phyloP scores from a whole-genome alignment of 371 early-diverging fungal genomes.

The Cokeromyces recurvatus region DNA sequence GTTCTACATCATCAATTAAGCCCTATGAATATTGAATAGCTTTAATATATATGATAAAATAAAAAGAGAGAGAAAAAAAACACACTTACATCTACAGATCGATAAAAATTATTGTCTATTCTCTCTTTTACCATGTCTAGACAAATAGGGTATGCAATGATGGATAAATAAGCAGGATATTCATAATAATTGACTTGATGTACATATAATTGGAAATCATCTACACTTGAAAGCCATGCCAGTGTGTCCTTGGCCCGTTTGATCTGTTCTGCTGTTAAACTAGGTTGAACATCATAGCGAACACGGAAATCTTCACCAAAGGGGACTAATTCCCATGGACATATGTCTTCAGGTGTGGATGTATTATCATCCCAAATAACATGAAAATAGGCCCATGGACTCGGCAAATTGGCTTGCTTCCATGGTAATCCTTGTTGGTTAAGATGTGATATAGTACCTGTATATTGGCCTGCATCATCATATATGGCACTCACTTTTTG shows the following conservation, averaged over 20 bases:
- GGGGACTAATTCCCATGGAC: constrained; percentile 57
- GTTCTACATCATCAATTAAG: constrained; percentile 60
- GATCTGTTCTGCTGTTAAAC: constrained; percentile 11
- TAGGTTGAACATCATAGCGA: constrained; percentile 24
- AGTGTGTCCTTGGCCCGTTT: constrained; percentile 36
- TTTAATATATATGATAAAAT: not conserved
- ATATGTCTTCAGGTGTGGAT: constrained; percentile 26
- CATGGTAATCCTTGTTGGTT: constrained; percentile 28
- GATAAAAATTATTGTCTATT: constrained; percentile 54
- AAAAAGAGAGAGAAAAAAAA: not conserved
- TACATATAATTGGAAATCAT: constrained; percentile 59
- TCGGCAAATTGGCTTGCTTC: constrained; percentile 34
- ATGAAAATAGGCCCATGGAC: constrained; percentile 53
- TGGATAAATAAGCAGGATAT: constrained; percentile 60
- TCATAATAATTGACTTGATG: constrained; percentile 61
- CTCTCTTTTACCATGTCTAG: constrained; percentile 56
- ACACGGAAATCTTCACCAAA: constrained; percentile 30
- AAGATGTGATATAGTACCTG: constrained; percentile 43
- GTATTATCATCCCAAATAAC: constrained; percentile 47
- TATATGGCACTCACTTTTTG: constrained; percentile 63
- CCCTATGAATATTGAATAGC: constrained; percentile 23
- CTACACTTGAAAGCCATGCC: constrained; percentile 25
- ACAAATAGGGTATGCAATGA: constrained; percentile 71
- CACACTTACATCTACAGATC: constrained; percentile 35
- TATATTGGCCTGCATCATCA: constrained; percentile 55